Percentiles rank a stretch among this genome's conserved stretches.
These are phyloP conservation scores for Pseudonitzschia pungens DNA, from an alignment of 108 stramenopile species.

Conservation along the genomic window DNA sequence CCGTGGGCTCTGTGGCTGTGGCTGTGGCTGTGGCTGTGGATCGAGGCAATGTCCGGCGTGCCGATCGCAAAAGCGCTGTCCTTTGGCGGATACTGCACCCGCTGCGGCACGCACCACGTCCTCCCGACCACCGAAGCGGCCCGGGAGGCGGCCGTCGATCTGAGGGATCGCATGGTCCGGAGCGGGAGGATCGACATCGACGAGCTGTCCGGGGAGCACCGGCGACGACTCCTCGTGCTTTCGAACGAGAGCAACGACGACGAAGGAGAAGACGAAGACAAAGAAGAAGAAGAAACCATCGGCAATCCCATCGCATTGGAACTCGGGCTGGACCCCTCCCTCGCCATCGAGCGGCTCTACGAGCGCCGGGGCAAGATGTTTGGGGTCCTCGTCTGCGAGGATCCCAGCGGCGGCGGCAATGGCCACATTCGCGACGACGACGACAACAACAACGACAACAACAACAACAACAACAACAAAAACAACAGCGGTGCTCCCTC, in stretches of 20 bases:
- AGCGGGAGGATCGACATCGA: slow-evolving; percentile 9
- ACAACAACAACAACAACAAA: background rate
- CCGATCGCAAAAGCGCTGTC: background rate
- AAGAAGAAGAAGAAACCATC: background rate
- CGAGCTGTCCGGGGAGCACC: background rate
- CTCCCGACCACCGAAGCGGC: slow-evolving; percentile 3
- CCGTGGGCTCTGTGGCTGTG: too few species aligned
- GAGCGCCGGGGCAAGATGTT: slow-evolving; percentile 8
- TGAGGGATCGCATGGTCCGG: background rate
- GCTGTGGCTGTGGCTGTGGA: background rate
- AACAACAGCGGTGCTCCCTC: too few species aligned
- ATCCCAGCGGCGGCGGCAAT: background rate
- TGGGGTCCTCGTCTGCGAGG: slow-evolving; percentile 1
- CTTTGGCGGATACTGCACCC: slow-evolving; percentile 9
- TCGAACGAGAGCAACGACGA: background rate
- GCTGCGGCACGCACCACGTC: background rate
- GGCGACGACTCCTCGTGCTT: background rate
- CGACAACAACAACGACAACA: background rate
- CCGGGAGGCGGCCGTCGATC: background rate
- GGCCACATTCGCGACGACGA: background rate
- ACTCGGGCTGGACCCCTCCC: background rate
- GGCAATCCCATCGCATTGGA: background rate
- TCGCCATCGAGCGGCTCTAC: background rate
- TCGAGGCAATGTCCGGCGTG: background rate
- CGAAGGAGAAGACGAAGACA: too few species aligned